phyloP scores from a whole-genome alignment of 2,329 filamentous ascomycete species.

The Rachicladosporium sp. region DNA sequence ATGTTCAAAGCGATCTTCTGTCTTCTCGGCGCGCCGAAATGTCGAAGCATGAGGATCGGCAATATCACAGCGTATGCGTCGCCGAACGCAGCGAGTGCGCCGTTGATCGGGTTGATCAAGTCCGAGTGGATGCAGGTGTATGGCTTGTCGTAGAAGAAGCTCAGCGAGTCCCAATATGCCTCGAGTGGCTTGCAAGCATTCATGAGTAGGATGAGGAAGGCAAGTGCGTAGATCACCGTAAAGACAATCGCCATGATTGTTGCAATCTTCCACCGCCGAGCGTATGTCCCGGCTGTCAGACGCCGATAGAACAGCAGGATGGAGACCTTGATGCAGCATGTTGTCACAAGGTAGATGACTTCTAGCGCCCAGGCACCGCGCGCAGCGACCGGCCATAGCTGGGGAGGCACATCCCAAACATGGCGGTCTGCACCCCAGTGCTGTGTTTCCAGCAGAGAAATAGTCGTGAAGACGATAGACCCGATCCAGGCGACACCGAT shows the following conservation, averaged over 20 bases:
- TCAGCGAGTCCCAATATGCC: constrained; percentile 12
- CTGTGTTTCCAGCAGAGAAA: constrained; percentile 7
- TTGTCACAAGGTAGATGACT: constrained; percentile 13
- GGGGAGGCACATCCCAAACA: constrained; percentile 12
- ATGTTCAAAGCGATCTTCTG: constrained; percentile 15
- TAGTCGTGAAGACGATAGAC: constrained; percentile 9
- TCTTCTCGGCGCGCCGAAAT: constrained; percentile 11
- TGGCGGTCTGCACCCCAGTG: constrained; percentile 11
- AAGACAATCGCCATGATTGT: constrained; percentile 12
- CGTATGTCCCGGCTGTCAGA: constrained; percentile 11
- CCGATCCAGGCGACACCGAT: constrained; percentile 8
- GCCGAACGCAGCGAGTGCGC: constrained; percentile 12
- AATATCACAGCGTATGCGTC: constrained; percentile 15
- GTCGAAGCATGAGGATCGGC: constrained; percentile 13
- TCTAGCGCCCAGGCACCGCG: constrained; percentile 12
- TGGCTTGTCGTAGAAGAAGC: constrained; percentile 4
- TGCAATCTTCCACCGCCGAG: constrained; percentile 11
- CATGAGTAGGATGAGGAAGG: constrained; percentile 9
- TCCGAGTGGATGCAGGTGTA: constrained; percentile 9
- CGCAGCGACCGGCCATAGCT: neutral
- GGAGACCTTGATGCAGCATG: constrained; percentile 15
- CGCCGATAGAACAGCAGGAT: constrained; percentile 18
- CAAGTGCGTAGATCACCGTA: constrained; percentile 12
- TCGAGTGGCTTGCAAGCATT: constrained; percentile 13
- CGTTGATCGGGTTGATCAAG: constrained; percentile 6